A percentile compares a stretch with the other conserved stretches of the same genome.
These are phyloP conservation scores for Thermochaetoides thermophila DNA, from an alignment of 495 filamentous ascomycete genomes.

Conservation along the genomic window DNA sequence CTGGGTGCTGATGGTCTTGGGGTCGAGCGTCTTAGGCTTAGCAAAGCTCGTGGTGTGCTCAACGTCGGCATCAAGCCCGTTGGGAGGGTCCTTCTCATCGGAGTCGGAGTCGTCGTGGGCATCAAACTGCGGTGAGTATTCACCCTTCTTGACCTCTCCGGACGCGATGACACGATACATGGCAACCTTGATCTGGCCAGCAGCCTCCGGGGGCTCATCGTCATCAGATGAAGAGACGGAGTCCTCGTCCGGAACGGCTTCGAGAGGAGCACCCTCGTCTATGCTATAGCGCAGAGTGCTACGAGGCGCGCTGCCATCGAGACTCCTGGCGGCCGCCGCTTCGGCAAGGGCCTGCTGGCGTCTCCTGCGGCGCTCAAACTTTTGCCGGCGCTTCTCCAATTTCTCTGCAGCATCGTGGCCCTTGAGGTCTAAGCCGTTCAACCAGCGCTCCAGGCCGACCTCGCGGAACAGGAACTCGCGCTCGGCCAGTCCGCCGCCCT, in stretches of 20 bases:
- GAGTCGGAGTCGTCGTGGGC: slow-evolving; percentile 81
- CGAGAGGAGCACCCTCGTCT: slow-evolving; percentile 55
- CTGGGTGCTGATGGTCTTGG: slow-evolving; percentile 93
- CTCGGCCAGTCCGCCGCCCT: slow-evolving; percentile 89
- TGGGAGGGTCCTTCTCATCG: slow-evolving; percentile 31
- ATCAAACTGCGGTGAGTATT: slow-evolving; percentile 96
- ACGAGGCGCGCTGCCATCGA: slow-evolving; percentile 29
- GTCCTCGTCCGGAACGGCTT: slow-evolving; percentile 58
- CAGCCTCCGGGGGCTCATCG: slow-evolving; percentile 82
- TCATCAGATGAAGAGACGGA: slow-evolving; percentile 68
- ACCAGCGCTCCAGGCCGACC: slow-evolving; percentile 87
- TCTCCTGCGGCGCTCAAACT: slow-evolving; percentile 71
- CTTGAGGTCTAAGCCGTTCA: slow-evolving; percentile 85
- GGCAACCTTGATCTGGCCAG: slow-evolving; percentile 96
- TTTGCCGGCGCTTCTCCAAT: slow-evolving; percentile 72
- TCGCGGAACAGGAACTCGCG: slow-evolving; percentile 96
- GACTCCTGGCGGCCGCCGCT: slow-evolving; percentile 29
- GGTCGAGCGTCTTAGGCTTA: slow-evolving; percentile 91
- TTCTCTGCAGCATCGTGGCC: slow-evolving; percentile 74
- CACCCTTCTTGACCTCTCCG: slow-evolving; percentile 90
- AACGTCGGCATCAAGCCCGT: slow-evolving; percentile 46
- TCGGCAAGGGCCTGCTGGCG: slow-evolving; percentile 43
- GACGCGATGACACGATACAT: slow-evolving; percentile 91
- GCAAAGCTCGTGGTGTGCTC: slow-evolving; percentile 99
- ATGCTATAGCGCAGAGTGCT: slow-evolving; percentile 63